A percentile compares a stretch with the other conserved stretches of the same genome.
phyloP scores from a whole-genome alignment of 768 basidiomycete genomes.

The Boletus patriciae region DNA sequence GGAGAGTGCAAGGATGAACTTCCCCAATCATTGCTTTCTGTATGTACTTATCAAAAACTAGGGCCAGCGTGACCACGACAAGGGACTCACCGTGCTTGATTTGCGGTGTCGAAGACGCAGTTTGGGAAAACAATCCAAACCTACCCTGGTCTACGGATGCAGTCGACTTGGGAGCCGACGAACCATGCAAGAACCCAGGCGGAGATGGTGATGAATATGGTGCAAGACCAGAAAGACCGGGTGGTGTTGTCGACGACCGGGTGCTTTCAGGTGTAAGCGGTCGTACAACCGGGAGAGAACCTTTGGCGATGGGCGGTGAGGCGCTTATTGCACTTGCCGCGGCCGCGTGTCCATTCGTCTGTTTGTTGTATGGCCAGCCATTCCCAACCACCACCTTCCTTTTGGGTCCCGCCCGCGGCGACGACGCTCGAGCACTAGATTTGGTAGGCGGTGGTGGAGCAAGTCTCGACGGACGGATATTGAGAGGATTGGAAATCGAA shows the following conservation, averaged over 20 bases:
- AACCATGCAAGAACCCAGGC: slow-evolving; percentile 35
- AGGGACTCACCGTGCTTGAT: slow-evolving; percentile 31
- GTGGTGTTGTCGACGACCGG: slow-evolving; percentile 35
- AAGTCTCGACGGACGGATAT: slow-evolving; percentile 48
- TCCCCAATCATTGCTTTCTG: slow-evolving; percentile 28
- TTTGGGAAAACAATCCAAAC: slow-evolving; percentile 20
- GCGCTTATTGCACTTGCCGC: slow-evolving; percentile 3
- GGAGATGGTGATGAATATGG: slow-evolving; percentile 37
- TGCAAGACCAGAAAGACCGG: slow-evolving; percentile 32
- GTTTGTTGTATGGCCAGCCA: slow-evolving; percentile 45
- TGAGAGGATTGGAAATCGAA: slow-evolving; percentile 52
- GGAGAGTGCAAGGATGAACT: slow-evolving; percentile 22
- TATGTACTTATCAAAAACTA: not conserved
- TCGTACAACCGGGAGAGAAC: slow-evolving; percentile 14
- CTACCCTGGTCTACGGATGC: slow-evolving; percentile 18
- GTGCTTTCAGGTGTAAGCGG: slow-evolving; percentile 33
- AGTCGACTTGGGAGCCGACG: slow-evolving; percentile 26
- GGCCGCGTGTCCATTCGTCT: slow-evolving; percentile 27
- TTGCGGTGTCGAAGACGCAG: slow-evolving; percentile 23
- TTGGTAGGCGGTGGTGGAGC: slow-evolving; percentile 16
- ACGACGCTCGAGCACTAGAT: slow-evolving; percentile 1
- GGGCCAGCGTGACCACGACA: not conserved
- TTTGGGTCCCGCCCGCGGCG: slow-evolving; percentile 19
- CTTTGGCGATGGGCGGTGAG: slow-evolving; percentile 21
- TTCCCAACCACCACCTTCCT: slow-evolving; percentile 43